Percentiles rank a stretch among this genome's conserved stretches.
Evolutionary conservation across 495 filamentous ascomycete genomes (phyloP).

Genomic region (Aspergillus baeticus): DNA sequence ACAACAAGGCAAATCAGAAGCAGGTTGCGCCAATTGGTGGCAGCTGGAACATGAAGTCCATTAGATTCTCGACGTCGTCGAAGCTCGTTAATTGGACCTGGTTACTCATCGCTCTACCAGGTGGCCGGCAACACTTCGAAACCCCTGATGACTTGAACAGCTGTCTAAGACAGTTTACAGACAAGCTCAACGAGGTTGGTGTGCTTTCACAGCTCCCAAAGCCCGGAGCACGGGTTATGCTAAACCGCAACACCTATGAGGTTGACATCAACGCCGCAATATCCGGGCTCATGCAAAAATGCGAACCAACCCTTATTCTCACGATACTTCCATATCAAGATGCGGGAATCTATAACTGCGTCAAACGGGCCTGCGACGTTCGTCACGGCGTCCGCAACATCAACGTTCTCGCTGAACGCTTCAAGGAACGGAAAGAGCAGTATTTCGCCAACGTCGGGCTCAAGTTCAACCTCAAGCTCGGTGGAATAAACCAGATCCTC

Average conservation of each 20-base stretch:
- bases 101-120: constrained; percentile 19
- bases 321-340: constrained; percentile 57
- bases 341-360: constrained; percentile 56
- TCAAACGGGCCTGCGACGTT: constrained; percentile 30
- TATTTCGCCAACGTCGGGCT: constrained; percentile 75
- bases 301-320: constrained; percentile 54
- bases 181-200: constrained; percentile 30
- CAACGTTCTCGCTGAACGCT: constrained; percentile 40
- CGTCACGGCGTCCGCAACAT: constrained; percentile 16
- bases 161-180: constrained; percentile 17
- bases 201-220: constrained; percentile 18
- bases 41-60: constrained; percentile 56
- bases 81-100: constrained; percentile 40
- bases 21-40: constrained; percentile 29
- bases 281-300: constrained; percentile 25
- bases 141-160: constrained; percentile 9
- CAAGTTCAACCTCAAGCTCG: constrained; percentile 85
- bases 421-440: constrained; percentile 42
- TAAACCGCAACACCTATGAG: constrained; percentile 17
- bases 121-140: constrained; percentile 2
- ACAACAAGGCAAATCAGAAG: constrained; percentile 24
- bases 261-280: constrained; percentile 27
- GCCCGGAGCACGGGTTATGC: constrained; percentile 14
- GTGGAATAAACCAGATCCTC: constrained; percentile 75
- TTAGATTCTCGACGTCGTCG: constrained; percentile 40